Evolutionary conservation across 148 eudicot genomes (phyloP).

Genomic region (Nepenthes mirabilis): DNA sequence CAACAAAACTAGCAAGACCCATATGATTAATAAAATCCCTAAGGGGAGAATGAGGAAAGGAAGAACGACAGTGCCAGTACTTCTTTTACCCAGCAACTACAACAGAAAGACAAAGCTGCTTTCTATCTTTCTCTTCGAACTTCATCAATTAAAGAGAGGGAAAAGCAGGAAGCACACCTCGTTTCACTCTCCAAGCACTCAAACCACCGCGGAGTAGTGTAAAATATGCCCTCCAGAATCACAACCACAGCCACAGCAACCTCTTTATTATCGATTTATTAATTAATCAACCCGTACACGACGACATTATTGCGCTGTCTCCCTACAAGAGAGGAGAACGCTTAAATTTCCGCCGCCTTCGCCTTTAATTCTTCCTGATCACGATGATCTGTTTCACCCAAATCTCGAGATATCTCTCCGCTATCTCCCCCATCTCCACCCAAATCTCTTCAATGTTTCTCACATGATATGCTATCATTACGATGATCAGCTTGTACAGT

Average conservation of each 20-base stretch:
- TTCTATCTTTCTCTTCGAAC: no score
- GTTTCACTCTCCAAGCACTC: no score
- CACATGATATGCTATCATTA: slow-evolving; percentile 2
- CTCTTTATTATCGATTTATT: neutral
- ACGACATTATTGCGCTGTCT: slow-evolving; percentile 20
- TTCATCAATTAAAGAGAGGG: no score
- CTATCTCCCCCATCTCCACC: slow-evolving; percentile 5
- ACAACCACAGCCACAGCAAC: slow-evolving; percentile 7
- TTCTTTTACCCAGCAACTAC: no score
- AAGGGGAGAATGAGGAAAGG: no score
- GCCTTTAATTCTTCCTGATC: slow-evolving; percentile 14
- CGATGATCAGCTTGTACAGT: neutral
- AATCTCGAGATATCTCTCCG: slow-evolving; percentile 15
- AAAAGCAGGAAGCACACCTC: no score
- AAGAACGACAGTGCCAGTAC: no score
- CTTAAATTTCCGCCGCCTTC: slow-evolving; percentile 42
- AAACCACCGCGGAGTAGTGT: no score
- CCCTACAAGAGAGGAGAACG: slow-evolving; percentile 12
- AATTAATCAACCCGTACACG: slow-evolving; percentile 7
- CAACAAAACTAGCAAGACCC: no score
- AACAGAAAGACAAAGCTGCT: no score
- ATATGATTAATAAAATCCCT: no score
- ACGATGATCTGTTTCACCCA: slow-evolving; percentile 8
- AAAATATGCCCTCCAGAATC: neutral
- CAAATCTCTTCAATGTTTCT: slow-evolving; percentile 1